A percentile compares a stretch with the other conserved stretches of the same genome.
Conservation (phyloP, 2,329 filamentous ascomycete species). For the Xylaria sp. region DNA sequence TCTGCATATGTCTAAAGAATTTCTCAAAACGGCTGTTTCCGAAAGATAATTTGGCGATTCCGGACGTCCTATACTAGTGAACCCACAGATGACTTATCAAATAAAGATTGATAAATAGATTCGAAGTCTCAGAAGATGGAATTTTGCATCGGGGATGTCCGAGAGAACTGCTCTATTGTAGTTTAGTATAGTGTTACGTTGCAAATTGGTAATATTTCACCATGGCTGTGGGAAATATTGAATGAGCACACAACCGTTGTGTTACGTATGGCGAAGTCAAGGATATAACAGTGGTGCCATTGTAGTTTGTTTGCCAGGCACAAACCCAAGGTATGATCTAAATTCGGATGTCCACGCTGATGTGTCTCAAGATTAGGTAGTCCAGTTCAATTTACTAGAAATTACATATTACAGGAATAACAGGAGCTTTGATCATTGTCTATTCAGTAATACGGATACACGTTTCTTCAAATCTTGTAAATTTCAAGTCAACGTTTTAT, state of each 20-base stretch:
- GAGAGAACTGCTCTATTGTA: not conserved
- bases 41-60: not conserved
- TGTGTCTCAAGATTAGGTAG: not conserved
- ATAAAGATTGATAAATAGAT: not conserved
- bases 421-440: not conserved
- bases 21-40: not conserved
- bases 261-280: not conserved
- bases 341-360: not conserved
- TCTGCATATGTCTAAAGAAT: not conserved
- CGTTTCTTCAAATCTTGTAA: not conserved
- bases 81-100: not conserved
- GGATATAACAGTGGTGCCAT: not conserved
- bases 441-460: not conserved
- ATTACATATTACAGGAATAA: not conserved
- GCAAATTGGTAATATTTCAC: not conserved
- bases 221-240: not conserved
- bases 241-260: not conserved
- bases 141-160: not conserved
- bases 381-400: not conserved
- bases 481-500: not conserved
- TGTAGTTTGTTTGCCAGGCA: not conserved
- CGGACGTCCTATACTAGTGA: not conserved
- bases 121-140: not conserved
- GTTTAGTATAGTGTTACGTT: not conserved
- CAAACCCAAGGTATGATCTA: not conserved